These are phyloP conservation scores for Leccinum truebloodii DNA, from an alignment of 768 basidiomycete genomes.

Conservation along the genomic window DNA sequence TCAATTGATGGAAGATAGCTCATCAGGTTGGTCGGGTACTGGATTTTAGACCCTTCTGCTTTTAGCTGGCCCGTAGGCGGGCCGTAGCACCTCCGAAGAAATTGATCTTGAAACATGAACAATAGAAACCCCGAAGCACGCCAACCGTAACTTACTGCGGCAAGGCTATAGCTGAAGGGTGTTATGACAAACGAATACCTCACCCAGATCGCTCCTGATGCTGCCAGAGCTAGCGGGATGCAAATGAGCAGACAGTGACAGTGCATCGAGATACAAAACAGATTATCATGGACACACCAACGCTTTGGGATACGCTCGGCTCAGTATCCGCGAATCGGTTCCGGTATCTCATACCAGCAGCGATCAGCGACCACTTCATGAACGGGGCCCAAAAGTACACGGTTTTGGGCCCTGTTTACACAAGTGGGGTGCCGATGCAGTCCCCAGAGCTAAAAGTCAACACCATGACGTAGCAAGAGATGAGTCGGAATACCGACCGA, in stretches of 20 bases:
- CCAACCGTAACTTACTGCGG: slow-evolving; percentile 62
- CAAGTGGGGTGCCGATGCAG: not conserved
- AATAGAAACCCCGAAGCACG: slow-evolving; percentile 32
- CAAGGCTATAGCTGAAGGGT: slow-evolving; percentile 91
- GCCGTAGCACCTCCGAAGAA: slow-evolving; percentile 68
- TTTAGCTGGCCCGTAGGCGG: slow-evolving; percentile 22
- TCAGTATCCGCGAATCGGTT: slow-evolving; percentile 84
- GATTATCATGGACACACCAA: slow-evolving; percentile 55
- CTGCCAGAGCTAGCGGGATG: slow-evolving; percentile 67
- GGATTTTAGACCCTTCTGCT: too few species aligned
- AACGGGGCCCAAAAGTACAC: slow-evolving; percentile 98
- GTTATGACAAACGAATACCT: slow-evolving; percentile 95
- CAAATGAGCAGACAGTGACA: slow-evolving; percentile 28
- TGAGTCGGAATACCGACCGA: slow-evolving; percentile 54
- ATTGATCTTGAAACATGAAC: slow-evolving; percentile 49
- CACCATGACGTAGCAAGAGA: not conserved
- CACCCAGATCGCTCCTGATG: slow-evolving; percentile 98
- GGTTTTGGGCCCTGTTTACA: slow-evolving; percentile 71
- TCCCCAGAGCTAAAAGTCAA: slow-evolving; percentile 8
- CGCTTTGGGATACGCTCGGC: slow-evolving; percentile 88
- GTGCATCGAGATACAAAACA: not conserved
- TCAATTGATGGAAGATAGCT: too few species aligned
- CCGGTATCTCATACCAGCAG: slow-evolving; percentile 82
- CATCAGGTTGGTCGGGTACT: too few species aligned
- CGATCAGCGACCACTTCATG: slow-evolving; percentile 92